Conservation (phyloP, 306 rosid species). For the Pyrus pyrifolia region DNA sequence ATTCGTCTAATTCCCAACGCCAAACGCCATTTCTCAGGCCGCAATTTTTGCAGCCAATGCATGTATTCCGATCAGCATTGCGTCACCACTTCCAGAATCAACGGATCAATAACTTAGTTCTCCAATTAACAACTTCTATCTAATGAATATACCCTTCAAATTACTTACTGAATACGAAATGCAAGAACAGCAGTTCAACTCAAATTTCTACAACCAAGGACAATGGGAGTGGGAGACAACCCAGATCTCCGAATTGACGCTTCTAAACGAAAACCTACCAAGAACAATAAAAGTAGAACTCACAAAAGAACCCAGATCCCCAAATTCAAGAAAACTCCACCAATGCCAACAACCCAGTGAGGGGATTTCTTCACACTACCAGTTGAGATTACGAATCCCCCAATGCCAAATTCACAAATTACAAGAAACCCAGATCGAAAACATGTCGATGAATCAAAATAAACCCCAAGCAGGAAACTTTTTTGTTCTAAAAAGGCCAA, state of each 20-base stretch:
- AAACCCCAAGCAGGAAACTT: neutral
- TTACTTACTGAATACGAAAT: neutral
- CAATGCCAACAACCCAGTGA: neutral
- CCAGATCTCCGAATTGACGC: conserved; percentile 17
- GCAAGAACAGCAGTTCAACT: neutral
- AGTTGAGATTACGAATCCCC: neutral
- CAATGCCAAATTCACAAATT: conserved; percentile 11
- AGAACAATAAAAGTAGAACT: neutral
- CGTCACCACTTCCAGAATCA: neutral
- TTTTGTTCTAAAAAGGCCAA: neutral
- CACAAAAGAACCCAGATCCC: conserved; percentile 3
- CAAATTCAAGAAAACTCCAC: neutral
- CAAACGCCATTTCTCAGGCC: neutral
- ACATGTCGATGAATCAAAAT: neutral
- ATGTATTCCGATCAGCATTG: neutral
- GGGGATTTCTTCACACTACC: neutral
- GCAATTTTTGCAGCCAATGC: neutral
- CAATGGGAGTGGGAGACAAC: conserved; percentile 2
- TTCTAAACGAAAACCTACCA: neutral
- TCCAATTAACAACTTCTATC: neutral
- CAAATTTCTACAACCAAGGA: neutral
- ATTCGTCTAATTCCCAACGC: neutral
- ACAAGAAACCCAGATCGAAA: neutral
- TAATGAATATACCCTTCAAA: neutral
- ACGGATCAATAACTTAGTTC: neutral